phyloP scores from a whole-genome alignment of 805 yeast species.

The Yarrowia deformans region DNA sequence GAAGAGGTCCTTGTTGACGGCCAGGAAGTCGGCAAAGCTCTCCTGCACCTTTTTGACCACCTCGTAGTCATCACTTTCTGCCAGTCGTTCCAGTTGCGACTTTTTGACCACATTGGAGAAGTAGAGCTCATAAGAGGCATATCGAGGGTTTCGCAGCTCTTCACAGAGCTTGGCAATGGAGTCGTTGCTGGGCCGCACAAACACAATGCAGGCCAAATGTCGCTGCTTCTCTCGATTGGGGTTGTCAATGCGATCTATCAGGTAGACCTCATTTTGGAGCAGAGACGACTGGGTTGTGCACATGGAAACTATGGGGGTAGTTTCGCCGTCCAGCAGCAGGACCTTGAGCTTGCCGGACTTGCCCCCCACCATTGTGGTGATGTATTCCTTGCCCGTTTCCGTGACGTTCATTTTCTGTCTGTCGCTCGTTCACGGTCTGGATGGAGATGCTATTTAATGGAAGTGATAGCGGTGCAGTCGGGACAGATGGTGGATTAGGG shows the following conservation, averaged over 20 bases:
- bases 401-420: constrained; percentile 35
- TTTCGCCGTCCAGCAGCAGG: constrained; percentile 75
- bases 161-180: constrained; percentile 65
- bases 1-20: constrained; percentile 74
- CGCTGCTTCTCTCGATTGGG: constrained; percentile 70
- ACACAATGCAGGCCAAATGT: constrained; percentile 81
- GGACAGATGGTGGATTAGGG: constrained; percentile 17
- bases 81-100: constrained; percentile 80
- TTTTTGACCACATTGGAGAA: constrained; percentile 81
- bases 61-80: constrained; percentile 90
- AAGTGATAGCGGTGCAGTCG: constrained; percentile 17
- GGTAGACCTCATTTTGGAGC: constrained; percentile 80
- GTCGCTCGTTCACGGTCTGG: constrained; percentile 5
- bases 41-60: constrained; percentile 79
- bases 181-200: constrained; percentile 73
- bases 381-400: constrained; percentile 33
- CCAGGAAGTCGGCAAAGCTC: constrained; percentile 81
- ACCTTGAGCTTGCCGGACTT: constrained; percentile 61
- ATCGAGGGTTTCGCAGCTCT: constrained; percentile 81
- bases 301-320: constrained; percentile 87
- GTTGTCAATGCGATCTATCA: constrained; percentile 73
- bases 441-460: neutral
- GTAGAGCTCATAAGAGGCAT: constrained; percentile 74
- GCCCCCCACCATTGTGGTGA: constrained; percentile 30
- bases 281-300: constrained; percentile 86